phyloP scores from a whole-genome alignment of 2,329 filamentous ascomycete species.

The Seiridium unicorne region DNA sequence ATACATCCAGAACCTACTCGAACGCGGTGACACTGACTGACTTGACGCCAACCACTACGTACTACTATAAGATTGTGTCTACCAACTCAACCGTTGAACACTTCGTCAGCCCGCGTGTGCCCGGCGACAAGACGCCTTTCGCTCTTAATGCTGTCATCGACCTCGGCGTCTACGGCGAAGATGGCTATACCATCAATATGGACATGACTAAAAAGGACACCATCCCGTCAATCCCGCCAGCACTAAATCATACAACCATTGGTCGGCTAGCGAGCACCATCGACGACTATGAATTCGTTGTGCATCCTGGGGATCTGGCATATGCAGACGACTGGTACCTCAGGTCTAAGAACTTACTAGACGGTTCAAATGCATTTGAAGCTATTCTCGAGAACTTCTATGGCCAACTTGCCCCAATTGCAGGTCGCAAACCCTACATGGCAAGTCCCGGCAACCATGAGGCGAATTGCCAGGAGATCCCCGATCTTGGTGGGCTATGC shows the following conservation, averaged over 20 bases:
- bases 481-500: conserved; percentile 35
- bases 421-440: conserved; percentile 56
- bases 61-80: conserved; percentile 60
- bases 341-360: conserved; percentile 41
- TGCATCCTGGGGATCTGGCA: conserved; percentile 54
- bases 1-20: conserved; percentile 51
- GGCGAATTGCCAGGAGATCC: conserved; percentile 47
- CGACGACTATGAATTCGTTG: conserved; percentile 53
- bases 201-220: conserved; percentile 44
- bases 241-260: conserved; percentile 59
- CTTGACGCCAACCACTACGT: conserved; percentile 51
- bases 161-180: conserved; percentile 50
- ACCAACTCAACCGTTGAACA: conserved; percentile 52
- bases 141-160: conserved; percentile 52
- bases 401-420: conserved; percentile 51
- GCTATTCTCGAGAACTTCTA: conserved; percentile 58
- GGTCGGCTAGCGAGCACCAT: conserved; percentile 47
- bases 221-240: conserved; percentile 47
- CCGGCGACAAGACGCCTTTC: conserved; percentile 56
- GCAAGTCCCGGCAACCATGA: conserved; percentile 59
- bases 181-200: conserved; percentile 48
- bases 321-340: conserved; percentile 60
- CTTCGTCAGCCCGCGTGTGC: conserved; percentile 51
- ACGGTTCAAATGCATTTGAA: conserved; percentile 51
- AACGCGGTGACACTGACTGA: conserved; percentile 45